Evolutionary conservation across 2,329 filamentous ascomycete species (phyloP).

Genomic region (Trichoderma asperellum): DNA sequence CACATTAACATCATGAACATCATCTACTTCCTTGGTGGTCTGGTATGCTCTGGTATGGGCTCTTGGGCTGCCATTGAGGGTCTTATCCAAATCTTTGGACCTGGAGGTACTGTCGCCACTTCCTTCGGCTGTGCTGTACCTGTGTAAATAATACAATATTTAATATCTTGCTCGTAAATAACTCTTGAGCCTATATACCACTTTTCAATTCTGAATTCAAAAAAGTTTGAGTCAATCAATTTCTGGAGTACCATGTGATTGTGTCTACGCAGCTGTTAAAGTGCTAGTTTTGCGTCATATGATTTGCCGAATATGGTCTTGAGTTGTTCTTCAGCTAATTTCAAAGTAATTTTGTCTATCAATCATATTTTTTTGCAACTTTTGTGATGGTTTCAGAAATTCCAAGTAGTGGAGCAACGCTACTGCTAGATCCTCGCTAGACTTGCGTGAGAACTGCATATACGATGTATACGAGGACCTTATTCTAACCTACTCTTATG

Average conservation of each 20-base stretch:
- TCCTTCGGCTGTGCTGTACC: conserved; percentile 20
- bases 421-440: neutral
- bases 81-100: conserved; percentile 15
- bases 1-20: conserved; percentile 14
- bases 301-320: too few species aligned
- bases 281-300: neutral
- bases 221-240: neutral
- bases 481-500: neutral
- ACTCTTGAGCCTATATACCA: conserved; percentile 19
- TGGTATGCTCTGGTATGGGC: conserved; percentile 20
- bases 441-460: neutral
- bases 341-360: neutral
- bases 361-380: neutral
- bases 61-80: conserved; percentile 17
- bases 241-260: neutral
- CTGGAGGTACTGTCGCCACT: conserved; percentile 23
- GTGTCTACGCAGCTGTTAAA: neutral
- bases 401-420: neutral
- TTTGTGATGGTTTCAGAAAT: neutral
- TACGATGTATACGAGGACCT: conserved; percentile 25
- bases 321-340: neutral
- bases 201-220: conserved; percentile 1
- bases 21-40: conserved; percentile 24
- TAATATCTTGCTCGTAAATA: conserved; percentile 24
- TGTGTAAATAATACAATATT: conserved; percentile 23